These are phyloP conservation scores for Aspergillus sp. DNA, from an alignment of 2,329 filamentous ascomycete species.

Conservation along the genomic window DNA sequence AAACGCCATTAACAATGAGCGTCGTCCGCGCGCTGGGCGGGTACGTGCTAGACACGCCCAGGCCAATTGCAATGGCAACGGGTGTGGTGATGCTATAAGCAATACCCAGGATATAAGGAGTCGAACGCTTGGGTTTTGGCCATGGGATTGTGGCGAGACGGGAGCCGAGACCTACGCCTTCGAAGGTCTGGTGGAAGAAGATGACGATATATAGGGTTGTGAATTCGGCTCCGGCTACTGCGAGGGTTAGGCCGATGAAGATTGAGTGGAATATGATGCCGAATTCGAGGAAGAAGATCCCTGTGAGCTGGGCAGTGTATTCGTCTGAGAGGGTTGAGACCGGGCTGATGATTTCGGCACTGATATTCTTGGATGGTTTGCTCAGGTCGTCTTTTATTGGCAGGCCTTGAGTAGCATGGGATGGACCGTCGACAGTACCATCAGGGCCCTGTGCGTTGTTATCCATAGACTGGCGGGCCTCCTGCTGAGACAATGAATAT, in stretches of 20 bases:
- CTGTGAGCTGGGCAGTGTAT: constrained; percentile 77
- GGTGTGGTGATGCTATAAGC: constrained; percentile 79
- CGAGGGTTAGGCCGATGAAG: constrained; percentile 83
- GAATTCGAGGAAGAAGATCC: constrained; percentile 91
- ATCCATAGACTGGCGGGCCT: constrained; percentile 28
- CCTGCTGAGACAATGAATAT: constrained; percentile 66
- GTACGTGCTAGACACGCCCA: constrained; percentile 69
- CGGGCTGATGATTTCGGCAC: constrained; percentile 48
- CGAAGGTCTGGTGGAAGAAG: constrained; percentile 90
- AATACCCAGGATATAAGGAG: constrained; percentile 73
- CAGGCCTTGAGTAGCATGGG: no score
- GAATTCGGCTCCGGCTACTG: constrained; percentile 61
- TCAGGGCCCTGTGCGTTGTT: constrained; percentile 35
- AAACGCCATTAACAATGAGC: constrained; percentile 80
- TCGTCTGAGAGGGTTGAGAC: constrained; percentile 19
- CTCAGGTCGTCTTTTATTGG: constrained; percentile 66
- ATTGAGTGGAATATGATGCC: constrained; percentile 93
- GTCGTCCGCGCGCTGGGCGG: constrained; percentile 62
- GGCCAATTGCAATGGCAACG: constrained; percentile 77
- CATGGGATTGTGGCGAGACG: constrained; percentile 76
- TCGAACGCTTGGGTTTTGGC: constrained; percentile 67
- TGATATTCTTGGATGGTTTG: no score
- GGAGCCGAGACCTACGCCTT: constrained; percentile 84
- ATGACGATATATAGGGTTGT: constrained; percentile 63
- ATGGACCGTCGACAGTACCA: no score